Percentiles rank a stretch among this genome's conserved stretches.
These are phyloP conservation scores for Fomitopsis palustris DNA, from an alignment of 1,284 basidiomycete species.

Conservation along the genomic window DNA sequence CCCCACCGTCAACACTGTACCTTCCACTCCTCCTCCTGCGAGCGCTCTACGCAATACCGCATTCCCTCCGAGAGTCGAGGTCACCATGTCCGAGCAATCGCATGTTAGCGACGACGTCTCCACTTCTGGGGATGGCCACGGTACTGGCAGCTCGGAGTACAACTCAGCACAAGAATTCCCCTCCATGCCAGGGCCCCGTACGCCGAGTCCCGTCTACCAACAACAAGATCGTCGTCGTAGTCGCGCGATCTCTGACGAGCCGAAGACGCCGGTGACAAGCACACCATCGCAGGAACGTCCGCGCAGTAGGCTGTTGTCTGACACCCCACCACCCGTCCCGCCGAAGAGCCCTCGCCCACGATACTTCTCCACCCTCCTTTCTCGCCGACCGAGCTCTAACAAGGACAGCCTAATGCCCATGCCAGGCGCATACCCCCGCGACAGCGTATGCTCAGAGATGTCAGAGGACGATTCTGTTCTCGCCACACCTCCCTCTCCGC, in stretches of 20 bases:
- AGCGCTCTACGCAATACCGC: background rate
- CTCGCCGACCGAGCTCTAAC: constrained; percentile 23
- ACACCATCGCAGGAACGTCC: constrained; percentile 1
- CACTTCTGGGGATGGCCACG: constrained; percentile 13
- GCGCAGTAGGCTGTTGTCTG: constrained; percentile 6
- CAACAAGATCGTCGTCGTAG: background rate
- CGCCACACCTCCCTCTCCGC: constrained; percentile 30
- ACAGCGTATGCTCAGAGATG: constrained; percentile 30
- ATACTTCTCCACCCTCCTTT: constrained; percentile 25
- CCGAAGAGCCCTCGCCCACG: constrained; percentile 24
- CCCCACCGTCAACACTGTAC: background rate
- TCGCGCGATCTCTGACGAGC: background rate
- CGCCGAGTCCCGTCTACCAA: constrained; percentile 1
- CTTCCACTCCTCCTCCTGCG: background rate
- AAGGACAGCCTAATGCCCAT: constrained; percentile 13
- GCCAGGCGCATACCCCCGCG: constrained; percentile 24
- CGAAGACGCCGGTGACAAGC: background rate
- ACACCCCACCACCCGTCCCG: constrained; percentile 18
- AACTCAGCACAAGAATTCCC: constrained; percentile 9
- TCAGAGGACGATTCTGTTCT: constrained; percentile 31
- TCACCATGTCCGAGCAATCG: background rate
- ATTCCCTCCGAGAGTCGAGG: background rate
- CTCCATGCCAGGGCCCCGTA: background rate
- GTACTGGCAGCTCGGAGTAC: background rate
- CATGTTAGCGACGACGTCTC: constrained; percentile 16